These are phyloP conservation scores for Claviceps digitariae DNA, from an alignment of 2,329 filamentous ascomycete species.

Conservation along the genomic window DNA sequence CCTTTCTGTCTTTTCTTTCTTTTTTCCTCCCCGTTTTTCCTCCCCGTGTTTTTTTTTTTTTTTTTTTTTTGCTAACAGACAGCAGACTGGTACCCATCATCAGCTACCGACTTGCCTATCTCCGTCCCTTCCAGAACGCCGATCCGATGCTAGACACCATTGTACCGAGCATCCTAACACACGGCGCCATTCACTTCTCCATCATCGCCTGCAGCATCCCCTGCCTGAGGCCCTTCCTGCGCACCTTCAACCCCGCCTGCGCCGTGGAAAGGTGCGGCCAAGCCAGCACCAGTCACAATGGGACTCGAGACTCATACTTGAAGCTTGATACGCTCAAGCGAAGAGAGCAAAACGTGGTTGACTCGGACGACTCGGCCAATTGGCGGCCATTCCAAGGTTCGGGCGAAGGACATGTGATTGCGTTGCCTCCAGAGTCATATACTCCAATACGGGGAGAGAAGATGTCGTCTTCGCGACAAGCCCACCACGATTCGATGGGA, in stretches of 20 bases:
- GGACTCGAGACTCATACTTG: background rate
- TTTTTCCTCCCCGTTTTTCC: background rate
- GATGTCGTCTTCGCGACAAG: background rate
- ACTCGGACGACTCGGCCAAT: constrained; percentile 1
- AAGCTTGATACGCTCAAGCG: constrained; percentile 5
- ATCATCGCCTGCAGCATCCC: constrained; percentile 5
- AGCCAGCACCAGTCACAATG: background rate
- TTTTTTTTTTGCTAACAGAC: background rate
- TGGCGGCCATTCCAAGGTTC: constrained; percentile 4
- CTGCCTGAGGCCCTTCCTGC: constrained; percentile 5
- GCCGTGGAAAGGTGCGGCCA: background rate
- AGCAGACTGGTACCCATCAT: constrained; percentile 1
- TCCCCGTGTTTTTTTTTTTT: background rate
- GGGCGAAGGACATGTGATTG: background rate
- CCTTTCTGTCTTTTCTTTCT: background rate
- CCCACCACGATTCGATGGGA: background rate
- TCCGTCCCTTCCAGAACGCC: background rate
- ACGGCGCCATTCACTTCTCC: constrained; percentile 5
- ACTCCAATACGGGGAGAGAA: background rate
- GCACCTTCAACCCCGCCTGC: constrained; percentile 1
- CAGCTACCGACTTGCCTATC: constrained; percentile 2
- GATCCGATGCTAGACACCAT: constrained; percentile 2
- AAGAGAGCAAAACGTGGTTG: background rate
- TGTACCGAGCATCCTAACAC: constrained; percentile 3
- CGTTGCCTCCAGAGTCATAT: background rate